Conservation (phyloP, 2,329 filamentous ascomycete genomes). For the Xylariaceae sp. region DNA sequence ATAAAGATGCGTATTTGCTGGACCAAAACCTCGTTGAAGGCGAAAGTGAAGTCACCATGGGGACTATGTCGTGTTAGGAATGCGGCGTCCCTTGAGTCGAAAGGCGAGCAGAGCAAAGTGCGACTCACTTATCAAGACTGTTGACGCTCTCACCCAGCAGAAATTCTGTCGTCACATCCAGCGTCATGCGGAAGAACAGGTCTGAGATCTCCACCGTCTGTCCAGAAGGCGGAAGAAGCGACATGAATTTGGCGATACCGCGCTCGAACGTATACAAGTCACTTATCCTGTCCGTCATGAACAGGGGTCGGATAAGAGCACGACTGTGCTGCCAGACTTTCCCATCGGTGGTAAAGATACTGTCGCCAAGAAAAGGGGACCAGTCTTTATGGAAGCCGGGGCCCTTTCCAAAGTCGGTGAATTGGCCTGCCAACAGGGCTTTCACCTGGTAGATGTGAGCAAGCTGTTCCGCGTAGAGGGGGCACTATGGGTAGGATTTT, state of each 20-base stretch:
- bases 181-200: conserved; percentile 56
- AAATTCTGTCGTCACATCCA: conserved; percentile 61
- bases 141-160: conserved; percentile 53
- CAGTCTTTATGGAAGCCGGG: conserved; percentile 30
- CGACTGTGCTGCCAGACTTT: conserved; percentile 42
- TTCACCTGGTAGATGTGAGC: too few species aligned
- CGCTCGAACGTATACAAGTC: conserved; percentile 50
- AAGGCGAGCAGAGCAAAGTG: not conserved
- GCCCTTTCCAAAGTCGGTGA: conserved; percentile 44
- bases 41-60: conserved; percentile 53
- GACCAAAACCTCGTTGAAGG: conserved; percentile 61
- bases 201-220: conserved; percentile 52
- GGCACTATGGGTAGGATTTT: too few species aligned
- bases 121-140: conserved; percentile 33
- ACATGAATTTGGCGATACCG: conserved; percentile 51
- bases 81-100: not conserved
- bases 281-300: conserved; percentile 35
- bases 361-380: conserved; percentile 41
- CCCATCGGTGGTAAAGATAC: conserved; percentile 47
- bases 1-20: conserved; percentile 55
- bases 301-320: conserved; percentile 33
- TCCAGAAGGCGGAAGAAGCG: conserved; percentile 45
- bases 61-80: conserved; percentile 29
- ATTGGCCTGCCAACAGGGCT: conserved; percentile 45
- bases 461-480: too few species aligned